Evolutionary conservation across 768 basidiomycete genomes (phyloP).

Genomic region (Amanita pallidorosea): DNA sequence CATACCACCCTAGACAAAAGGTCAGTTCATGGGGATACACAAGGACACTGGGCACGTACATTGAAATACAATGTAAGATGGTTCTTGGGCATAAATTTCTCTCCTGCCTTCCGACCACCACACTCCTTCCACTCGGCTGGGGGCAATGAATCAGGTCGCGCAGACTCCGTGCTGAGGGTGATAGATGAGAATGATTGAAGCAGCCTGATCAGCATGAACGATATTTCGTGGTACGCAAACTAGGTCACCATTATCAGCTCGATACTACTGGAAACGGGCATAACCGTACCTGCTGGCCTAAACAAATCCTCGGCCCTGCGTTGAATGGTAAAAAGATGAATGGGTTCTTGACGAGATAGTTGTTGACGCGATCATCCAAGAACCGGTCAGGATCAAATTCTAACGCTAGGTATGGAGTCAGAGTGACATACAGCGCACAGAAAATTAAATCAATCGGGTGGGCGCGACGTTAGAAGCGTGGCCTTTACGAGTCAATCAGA

Average conservation of each 20-base stretch:
- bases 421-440: background rate
- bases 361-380: conserved; percentile 51
- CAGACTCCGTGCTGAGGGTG: conserved; percentile 32
- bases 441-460: background rate
- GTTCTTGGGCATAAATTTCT: conserved; percentile 39
- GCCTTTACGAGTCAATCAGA: background rate
- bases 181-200: conserved; percentile 48
- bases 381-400: conserved; percentile 67
- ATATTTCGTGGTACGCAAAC: conserved; percentile 54
- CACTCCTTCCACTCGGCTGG: conserved; percentile 34
- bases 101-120: conserved; percentile 36
- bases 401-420: conserved; percentile 27
- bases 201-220: conserved; percentile 52
- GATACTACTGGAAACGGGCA: background rate
- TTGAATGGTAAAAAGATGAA: conserved; percentile 68
- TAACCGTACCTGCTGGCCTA: conserved; percentile 41
- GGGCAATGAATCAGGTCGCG: conserved; percentile 32
- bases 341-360: conserved; percentile 50
- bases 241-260: conserved; percentile 8
- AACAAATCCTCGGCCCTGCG: conserved; percentile 47
- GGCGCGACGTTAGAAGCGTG: background rate
- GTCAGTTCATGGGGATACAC: background rate
- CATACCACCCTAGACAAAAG: conserved; percentile 31
- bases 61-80: conserved; percentile 45
- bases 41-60: conserved; percentile 15